These are phyloP conservation scores for Annulohypoxylon maeteangense DNA, from an alignment of 495 filamentous ascomycete genomes.

Conservation along the genomic window DNA sequence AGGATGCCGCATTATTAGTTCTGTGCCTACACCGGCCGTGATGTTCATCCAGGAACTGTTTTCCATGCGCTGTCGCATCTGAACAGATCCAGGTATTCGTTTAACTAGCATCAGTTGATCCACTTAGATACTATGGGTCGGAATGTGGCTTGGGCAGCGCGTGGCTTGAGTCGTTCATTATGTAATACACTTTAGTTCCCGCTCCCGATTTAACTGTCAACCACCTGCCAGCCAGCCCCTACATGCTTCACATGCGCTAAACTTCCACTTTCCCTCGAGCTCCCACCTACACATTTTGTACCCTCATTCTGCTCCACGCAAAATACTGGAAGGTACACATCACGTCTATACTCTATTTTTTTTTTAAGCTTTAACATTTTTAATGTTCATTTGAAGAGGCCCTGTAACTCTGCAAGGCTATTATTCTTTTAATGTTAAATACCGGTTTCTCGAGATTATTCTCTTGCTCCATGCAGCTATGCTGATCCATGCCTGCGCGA, in stretches of 20 bases:
- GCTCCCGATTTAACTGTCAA: no score
- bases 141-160: slow-evolving; percentile 21
- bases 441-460: not conserved
- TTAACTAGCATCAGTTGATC: not conserved
- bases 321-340: no score
- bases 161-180: slow-evolving; percentile 10
- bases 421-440: not conserved
- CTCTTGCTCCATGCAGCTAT: not conserved
- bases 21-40: slow-evolving; percentile 15
- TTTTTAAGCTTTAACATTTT: not conserved
- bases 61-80: slow-evolving; percentile 33
- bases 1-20: slow-evolving; percentile 31
- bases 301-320: not conserved
- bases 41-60: slow-evolving; percentile 30
- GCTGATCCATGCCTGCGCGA: slow-evolving; percentile 12
- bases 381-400: not conserved
- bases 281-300: not conserved
- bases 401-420: not conserved
- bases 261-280: not conserved
- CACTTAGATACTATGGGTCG: not conserved
- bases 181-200: not conserved
- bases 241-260: no score
- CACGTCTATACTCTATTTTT: not conserved
- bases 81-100: slow-evolving; percentile 3
- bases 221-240: not conserved